Evolutionary conservation across 305 asterid genomes (phyloP), one percentile per base, ranked within the genome.

Genomic region (Plantago coronopus): DNA sequence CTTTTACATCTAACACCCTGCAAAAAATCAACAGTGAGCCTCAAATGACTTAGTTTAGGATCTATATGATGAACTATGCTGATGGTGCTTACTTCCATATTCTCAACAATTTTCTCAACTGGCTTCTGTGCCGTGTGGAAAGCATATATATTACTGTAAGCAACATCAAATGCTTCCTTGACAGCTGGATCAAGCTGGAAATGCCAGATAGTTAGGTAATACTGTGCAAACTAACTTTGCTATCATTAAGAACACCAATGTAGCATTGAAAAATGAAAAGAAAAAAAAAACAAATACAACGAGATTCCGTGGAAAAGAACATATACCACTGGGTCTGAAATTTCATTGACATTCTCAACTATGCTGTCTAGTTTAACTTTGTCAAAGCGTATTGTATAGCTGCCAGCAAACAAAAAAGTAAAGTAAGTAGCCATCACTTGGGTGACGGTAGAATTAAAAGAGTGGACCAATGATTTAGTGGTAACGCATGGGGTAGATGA

Each of bases 1-100:
- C 99, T 83, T 76, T 89, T 93, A 77, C 99, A 89, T 69, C 82
- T 87, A 57, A 93, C 99, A 65, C 99, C 99, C 99, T 91, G 83
- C 29, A 43, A 68, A 64, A 75, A 34, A 38, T 49, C 45, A 45
- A 42, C 69, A 49, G 48, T 60, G 66, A n/a, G 38, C 59, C 73
- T 27, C 48, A 57, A 34, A 65, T 13, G 38, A 50, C 53, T 44
- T 34, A 48, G 54, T 0, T n/a, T 44, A 56, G 44, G 44, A 58
- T 58, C 51, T 1, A 38, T 38, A 38, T 38, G 1, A 48, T 20
- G 18, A 31, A 58, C 70, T 38, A 50, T 49, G 27, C 60, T 59
- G 42, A 49, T 42, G 62, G 42, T 49, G 47, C 91, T 76, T 79
- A 93, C 99, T 69, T 73, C 68, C 97, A 93, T 93, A 84, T 80